Base-by-base conservation (phyloP, 169 alveolate species). In the Eimeria acervulina region DNA sequence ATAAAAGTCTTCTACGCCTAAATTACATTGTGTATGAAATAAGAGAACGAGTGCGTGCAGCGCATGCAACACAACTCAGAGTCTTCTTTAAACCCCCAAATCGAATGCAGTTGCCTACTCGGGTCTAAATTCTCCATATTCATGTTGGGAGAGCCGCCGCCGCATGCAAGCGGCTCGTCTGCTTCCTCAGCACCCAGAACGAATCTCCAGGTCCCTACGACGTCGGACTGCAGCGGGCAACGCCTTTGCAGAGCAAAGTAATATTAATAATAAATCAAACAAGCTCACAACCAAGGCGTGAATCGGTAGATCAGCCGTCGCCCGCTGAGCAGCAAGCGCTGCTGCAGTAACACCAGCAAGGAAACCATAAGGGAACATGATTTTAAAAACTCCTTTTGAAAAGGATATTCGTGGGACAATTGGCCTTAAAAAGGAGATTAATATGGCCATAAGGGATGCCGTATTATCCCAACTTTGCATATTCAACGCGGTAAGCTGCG, bases 101-200 rank as follows among this genome's bases (percentile, higher is more conserved):
- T 70, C 28, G 96, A 52, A 23, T 31, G 13, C n/a, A 95, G 81
- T 31, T 95, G 40, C 93, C 10, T 63, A 95, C 96, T 68, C 21
- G 96, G 90, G 36, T 44, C 51, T 15, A 95, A 93, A 66, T 95
- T 95, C 66, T 87, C 96, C 28, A 95, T 61, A 44, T 95, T 95
- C 63, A 31, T 33, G 74, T 95, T 95, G 8, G 96, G 96, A 7
- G 81, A 72, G 87, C 96, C 96, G 42, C 96, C 95, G 10, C 96
- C 96, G 78, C 96, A 95, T 19, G 92, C 31, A 33, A 63, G 36
- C 13, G 96, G 96, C 13, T 87, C 91, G 2, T 85, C 94, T 5
- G 93, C 51, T 36, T 44, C 81, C n/a, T 74, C 81, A 6, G 89
- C 40, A 19, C 95, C 33, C 17, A 90, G 5, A 13, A 44, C 72